These are phyloP conservation scores for Ilex paraguariensis DNA, from an alignment of 305 asterid genomes.

Conservation along the genomic window DNA sequence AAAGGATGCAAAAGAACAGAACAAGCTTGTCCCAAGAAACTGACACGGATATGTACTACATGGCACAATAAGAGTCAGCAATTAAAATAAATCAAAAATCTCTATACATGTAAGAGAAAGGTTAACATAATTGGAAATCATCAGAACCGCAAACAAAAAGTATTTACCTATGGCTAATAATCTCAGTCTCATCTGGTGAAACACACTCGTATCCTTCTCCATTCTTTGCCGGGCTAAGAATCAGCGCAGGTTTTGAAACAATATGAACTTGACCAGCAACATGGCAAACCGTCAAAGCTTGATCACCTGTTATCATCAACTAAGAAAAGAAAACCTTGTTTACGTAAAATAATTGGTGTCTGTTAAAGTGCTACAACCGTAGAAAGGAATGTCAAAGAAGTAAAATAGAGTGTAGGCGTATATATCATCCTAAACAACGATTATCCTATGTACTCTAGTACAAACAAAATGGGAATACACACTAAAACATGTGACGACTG, in stretches of 20 bases:
- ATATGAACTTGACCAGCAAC: conserved; percentile 95
- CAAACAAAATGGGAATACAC: no score
- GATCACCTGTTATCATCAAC: conserved; percentile 99
- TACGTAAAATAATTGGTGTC: no score
- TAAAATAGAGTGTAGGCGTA: no score
- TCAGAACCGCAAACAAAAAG: background rate
- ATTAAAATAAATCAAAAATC: conserved; percentile 9
- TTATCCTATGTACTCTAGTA: no score
- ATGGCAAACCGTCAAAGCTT: conserved; percentile 99
- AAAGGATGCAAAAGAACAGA: no score
- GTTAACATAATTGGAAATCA: conserved; percentile 1
- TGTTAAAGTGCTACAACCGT: background rate
- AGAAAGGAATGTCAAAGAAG: background rate
- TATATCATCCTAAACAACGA: no score
- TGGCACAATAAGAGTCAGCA: background rate
- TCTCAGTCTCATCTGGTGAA: conserved; percentile 77
- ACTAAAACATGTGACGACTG: no score
- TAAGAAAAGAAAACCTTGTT: conserved; percentile 20
- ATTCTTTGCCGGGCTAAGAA: conserved; percentile 59
- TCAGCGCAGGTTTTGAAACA: conserved; percentile 77
- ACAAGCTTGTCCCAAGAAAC: no score
- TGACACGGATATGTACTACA: no score
- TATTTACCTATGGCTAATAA: conserved; percentile 56
- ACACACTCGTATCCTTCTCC: conserved; percentile 70
- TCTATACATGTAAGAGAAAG: conserved; percentile 2